These are phyloP conservation scores for Dactylonectria estremocensis DNA, from an alignment of 2,329 filamentous ascomycete species.

Conservation along the genomic window DNA sequence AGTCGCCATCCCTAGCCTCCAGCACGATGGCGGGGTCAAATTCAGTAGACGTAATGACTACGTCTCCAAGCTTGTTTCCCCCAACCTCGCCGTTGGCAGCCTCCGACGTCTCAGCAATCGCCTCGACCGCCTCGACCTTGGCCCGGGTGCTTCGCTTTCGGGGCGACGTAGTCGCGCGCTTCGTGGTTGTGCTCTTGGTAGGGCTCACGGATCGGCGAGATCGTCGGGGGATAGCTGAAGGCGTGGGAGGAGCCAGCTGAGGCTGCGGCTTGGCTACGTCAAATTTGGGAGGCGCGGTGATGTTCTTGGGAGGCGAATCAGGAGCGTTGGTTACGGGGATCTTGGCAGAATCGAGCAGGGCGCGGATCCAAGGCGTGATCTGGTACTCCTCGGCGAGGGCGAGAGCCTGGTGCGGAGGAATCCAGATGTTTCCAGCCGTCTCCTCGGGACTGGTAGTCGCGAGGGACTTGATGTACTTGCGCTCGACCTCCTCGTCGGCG, in stretches of 20 bases:
- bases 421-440: slow-evolving; percentile 97
- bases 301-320: slow-evolving; percentile 81
- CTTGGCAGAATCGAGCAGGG: slow-evolving; percentile 90
- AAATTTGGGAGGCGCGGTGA: slow-evolving; percentile 86
- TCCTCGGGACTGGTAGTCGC: slow-evolving; percentile 88
- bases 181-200: slow-evolving; percentile 59
- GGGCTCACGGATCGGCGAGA: slow-evolving; percentile 72
- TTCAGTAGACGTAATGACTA: slow-evolving; percentile 63
- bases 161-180: slow-evolving; percentile 66
- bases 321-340: slow-evolving; percentile 74
- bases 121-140: slow-evolving; percentile 58
- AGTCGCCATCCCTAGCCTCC: slow-evolving; percentile 69
- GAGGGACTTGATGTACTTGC: slow-evolving; percentile 87
- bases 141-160: slow-evolving; percentile 67
- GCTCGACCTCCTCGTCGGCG: slow-evolving; percentile 81
- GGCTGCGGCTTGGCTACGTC: slow-evolving; percentile 66
- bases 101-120: slow-evolving; percentile 47
- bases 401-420: slow-evolving; percentile 86
- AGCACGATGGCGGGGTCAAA: slow-evolving; percentile 65
- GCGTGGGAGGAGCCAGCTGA: slow-evolving; percentile 65
- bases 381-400: slow-evolving; percentile 88
- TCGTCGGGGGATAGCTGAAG: slow-evolving; percentile 63
- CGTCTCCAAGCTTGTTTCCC: slow-evolving; percentile 52
- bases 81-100: slow-evolving; percentile 51
- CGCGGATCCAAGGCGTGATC: slow-evolving; percentile 89